Evolutionary conservation across 179 eudicot genomes (phyloP).

Genomic region (Vitellaria paradoxa): DNA sequence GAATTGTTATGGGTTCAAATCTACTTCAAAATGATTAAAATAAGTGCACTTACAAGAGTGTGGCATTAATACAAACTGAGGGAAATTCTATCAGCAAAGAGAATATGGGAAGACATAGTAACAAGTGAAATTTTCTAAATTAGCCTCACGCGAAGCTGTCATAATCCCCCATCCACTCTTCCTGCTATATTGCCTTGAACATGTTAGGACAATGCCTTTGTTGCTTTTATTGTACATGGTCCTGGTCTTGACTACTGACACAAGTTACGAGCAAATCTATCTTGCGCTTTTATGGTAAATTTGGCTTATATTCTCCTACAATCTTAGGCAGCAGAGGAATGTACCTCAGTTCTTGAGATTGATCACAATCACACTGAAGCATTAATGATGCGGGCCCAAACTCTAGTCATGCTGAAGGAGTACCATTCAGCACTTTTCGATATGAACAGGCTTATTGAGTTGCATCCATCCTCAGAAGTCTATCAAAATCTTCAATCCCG

Average conservation of each 20-base stretch:
- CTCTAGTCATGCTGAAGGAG: conserved; percentile 84
- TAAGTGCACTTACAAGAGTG: background rate
- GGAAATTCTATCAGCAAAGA: background rate
- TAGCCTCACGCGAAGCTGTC: background rate
- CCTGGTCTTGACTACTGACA: background rate
- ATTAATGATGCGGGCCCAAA: conserved; percentile 92
- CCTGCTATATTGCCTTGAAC: background rate
- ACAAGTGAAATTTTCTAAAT: background rate
- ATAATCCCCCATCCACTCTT: background rate
- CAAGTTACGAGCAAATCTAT: too few species aligned
- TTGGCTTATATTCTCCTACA: conserved; percentile 1
- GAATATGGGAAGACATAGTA: background rate
- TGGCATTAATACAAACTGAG: background rate
- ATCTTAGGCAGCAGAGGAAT: conserved; percentile 84
- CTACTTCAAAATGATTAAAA: background rate
- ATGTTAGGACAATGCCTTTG: background rate
- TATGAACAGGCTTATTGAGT: conserved; percentile 63
- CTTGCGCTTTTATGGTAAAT: background rate
- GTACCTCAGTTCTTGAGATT: conserved; percentile 91
- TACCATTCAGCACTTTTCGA: conserved; percentile 76
- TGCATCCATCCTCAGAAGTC: conserved; percentile 87
- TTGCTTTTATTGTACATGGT: background rate
- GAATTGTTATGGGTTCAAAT: background rate
- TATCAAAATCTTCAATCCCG: conserved; percentile 79
- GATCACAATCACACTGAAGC: conserved; percentile 93